A percentile compares a stretch with the other conserved stretches of the same genome.
These are phyloP conservation scores for Lichtheimia corymbifera DNA, from an alignment of 371 early-diverging fungal species.

Conservation along the genomic window DNA sequence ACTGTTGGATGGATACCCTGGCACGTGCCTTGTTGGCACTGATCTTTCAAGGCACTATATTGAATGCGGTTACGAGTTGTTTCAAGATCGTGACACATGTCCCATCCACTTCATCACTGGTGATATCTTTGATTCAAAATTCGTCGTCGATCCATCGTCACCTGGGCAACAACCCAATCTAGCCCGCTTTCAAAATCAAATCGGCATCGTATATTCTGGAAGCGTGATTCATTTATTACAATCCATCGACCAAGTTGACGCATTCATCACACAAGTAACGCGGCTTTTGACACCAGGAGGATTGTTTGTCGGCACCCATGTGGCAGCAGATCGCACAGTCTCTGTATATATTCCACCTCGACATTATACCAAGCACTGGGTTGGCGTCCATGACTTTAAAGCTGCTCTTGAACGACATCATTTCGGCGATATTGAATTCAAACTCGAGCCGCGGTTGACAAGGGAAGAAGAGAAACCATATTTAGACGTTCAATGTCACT, in stretches of 20 bases:
- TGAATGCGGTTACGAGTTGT: slow-evolving; percentile 37
- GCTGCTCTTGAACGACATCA: slow-evolving; percentile 16
- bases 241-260: slow-evolving; percentile 11
- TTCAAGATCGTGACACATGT: slow-evolving; percentile 26
- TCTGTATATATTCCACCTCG: slow-evolving; percentile 17
- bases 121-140: slow-evolving; percentile 23
- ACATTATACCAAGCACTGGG: slow-evolving; percentile 24
- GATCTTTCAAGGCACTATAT: slow-evolving; percentile 35
- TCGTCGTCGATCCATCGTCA: background rate
- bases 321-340: slow-evolving; percentile 21
- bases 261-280: slow-evolving; percentile 20
- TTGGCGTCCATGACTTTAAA: slow-evolving; percentile 24
- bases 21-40: slow-evolving; percentile 27
- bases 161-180: background rate
- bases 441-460: slow-evolving; percentile 11
- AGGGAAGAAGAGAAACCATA: background rate
- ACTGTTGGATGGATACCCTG: slow-evolving; percentile 43
- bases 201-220: slow-evolving; percentile 30
- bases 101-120: slow-evolving; percentile 29
- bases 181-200: slow-evolving; percentile 7
- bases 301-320: slow-evolving; percentile 37
- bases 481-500: slow-evolving; percentile 1
- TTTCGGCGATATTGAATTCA: slow-evolving; percentile 27
- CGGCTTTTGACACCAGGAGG: slow-evolving; percentile 30
- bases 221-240: slow-evolving; percentile 43